phyloP scores from a whole-genome alignment of 331 rosid genomes.

The Cucumis variabilis region DNA sequence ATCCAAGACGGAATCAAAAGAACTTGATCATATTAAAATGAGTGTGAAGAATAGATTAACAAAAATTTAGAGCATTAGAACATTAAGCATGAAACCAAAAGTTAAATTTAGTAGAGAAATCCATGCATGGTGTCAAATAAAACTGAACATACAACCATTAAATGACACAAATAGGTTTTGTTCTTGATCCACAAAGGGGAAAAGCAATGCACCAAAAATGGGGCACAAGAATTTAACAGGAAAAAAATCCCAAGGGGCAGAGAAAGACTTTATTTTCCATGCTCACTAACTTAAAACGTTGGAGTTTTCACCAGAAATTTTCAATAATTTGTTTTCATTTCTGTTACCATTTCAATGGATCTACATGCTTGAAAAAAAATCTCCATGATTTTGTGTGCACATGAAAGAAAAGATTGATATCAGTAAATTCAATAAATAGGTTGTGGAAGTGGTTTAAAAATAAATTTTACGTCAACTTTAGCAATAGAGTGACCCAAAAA shows the following conservation, averaged over 20 bases:
- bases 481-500: not conserved
- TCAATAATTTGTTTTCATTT: not conserved
- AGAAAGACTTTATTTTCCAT: not conserved
- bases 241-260: not conserved
- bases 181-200: not conserved
- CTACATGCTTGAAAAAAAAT: not conserved
- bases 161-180: no score
- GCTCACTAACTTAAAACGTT: not conserved
- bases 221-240: not conserved
- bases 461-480: not conserved
- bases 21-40: no score
- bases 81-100: no score
- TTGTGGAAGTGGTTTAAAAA: not conserved
- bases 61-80: no score
- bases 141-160: no score
- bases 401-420: not conserved
- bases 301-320: not conserved
- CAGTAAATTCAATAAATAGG: not conserved
- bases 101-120: no score
- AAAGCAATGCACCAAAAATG: not conserved
- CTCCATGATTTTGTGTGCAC: not conserved
- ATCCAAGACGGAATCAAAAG: not conserved
- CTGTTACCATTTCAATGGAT: no score
- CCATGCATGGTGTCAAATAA: no score
- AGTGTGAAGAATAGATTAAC: no score